A percentile compares a stretch with the other conserved stretches of the same genome.
Evolutionary conservation across 768 basidiomycete genomes (phyloP).

Genomic region (Cyclocybe cylindracea): DNA sequence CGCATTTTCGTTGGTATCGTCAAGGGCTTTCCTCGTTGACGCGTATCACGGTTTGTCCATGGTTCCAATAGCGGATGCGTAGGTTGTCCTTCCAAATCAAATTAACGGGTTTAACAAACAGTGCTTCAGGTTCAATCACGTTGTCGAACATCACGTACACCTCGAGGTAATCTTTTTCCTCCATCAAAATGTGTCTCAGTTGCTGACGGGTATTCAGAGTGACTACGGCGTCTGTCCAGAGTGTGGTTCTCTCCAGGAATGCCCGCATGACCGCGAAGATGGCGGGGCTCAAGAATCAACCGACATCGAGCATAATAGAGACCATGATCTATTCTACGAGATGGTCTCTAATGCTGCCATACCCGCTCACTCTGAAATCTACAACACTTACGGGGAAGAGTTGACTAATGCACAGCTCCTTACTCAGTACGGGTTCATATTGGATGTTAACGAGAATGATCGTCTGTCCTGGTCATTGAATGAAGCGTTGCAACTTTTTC

Average conservation of each 20-base stretch:
- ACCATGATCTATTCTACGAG: slow-evolving; percentile 50
- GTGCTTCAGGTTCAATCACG: slow-evolving; percentile 67
- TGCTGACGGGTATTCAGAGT: slow-evolving; percentile 41
- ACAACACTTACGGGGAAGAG: slow-evolving; percentile 76
- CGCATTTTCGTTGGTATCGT: slow-evolving; percentile 69
- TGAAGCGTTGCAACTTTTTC: slow-evolving; percentile 24
- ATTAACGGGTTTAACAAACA: slow-evolving; percentile 7
- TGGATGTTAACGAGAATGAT: slow-evolving; percentile 76
- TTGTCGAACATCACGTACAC: slow-evolving; percentile 68
- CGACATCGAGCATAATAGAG: slow-evolving; percentile 5
- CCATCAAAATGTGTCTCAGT: not conserved
- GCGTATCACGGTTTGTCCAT: slow-evolving; percentile 78
- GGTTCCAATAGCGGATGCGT: slow-evolving; percentile 87
- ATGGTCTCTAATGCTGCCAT: slow-evolving; percentile 67
- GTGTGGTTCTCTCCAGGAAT: slow-evolving; percentile 71
- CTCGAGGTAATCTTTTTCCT: slow-evolving; percentile 54
- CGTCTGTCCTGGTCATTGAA: slow-evolving; percentile 42
- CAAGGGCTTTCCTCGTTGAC: slow-evolving; percentile 84
- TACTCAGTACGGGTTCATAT: slow-evolving; percentile 68
- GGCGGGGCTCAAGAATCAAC: not conserved
- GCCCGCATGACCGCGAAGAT: slow-evolving; percentile 58
- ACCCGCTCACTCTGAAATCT: slow-evolving; percentile 55
- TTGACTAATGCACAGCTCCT: slow-evolving; percentile 69
- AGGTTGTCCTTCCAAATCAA: slow-evolving; percentile 27
- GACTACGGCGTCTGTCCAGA: slow-evolving; percentile 73